Percentiles rank a stretch among this genome's conserved stretches.
phyloP scores from a whole-genome alignment of 2,329 filamentous ascomycete species.

The Rhexocercosporidium sp. region DNA sequence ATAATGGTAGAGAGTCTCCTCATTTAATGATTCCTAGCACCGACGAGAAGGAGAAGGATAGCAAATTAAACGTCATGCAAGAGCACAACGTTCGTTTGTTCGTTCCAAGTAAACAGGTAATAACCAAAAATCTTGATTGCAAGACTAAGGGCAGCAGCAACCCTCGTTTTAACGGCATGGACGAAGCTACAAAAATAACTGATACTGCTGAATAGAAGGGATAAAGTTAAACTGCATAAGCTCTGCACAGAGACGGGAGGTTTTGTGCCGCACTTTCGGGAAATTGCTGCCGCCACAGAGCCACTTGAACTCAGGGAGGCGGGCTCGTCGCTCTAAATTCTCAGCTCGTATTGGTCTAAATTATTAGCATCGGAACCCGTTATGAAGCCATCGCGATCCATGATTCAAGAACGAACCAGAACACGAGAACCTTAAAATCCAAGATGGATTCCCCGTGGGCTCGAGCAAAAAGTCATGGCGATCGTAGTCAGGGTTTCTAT shows the following conservation, averaged over 20 bases:
- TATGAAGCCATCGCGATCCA: not conserved
- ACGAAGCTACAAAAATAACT: not conserved
- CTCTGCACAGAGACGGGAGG: not conserved
- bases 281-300: not conserved
- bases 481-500: constrained; percentile 2
- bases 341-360: not conserved
- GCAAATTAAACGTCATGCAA: too few relatives aligned
- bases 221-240: not conserved
- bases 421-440: not conserved
- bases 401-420: not conserved
- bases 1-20: too few relatives aligned
- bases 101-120: too few relatives aligned
- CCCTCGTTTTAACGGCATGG: not conserved
- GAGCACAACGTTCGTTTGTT: too few relatives aligned
- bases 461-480: not conserved
- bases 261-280: not conserved
- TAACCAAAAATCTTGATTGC: not conserved
- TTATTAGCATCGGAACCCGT: not conserved
- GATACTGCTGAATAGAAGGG: not conserved
- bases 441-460: not conserved
- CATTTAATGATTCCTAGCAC: too few relatives aligned
- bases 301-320: not conserved
- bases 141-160: too few relatives aligned
- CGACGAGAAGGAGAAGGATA: too few relatives aligned
- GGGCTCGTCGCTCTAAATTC: not conserved